Base-by-base conservation (phyloP, 768 basidiomycete species). In the Boletus insuetus region DNA sequence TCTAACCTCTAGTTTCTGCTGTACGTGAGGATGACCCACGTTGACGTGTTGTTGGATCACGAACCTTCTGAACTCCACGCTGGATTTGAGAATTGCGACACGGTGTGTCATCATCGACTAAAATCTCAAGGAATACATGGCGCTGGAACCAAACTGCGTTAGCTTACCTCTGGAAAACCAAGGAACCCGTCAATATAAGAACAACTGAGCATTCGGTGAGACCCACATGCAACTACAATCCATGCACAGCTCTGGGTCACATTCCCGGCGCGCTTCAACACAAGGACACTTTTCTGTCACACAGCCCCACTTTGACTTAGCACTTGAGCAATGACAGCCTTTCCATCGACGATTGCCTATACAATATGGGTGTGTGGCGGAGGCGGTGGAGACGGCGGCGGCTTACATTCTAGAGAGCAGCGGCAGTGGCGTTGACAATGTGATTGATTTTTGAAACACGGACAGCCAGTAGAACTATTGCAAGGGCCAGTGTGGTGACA, bases 181-280 rank as follows among this genome's bases (percentile, higher is more conserved):
- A 49, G 2, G 6, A 29, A 48, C 17, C 6, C 14, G 6, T 64
- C 13, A 53, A 20, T 11, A 42, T 37, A 22, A 12, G 26, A 11
- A n/a, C 19, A 14, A 39, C 5, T 11, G 7, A 17, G 16, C 9
- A 22, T 35, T 17, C 38, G 39, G 29, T 26, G 37, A 47, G 19
- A 71, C 77, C 59, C 42, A 84, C 83, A 65, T 77, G 51, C 78
- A 73, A 56, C 74, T 70, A 63, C 86, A 86, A 13, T 71, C 71
- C 12, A 61, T 7, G 56, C 89, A 91, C 10, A 87, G 54, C 35
- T 83, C 82, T 3, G 86, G 85, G 66, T 89, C 86, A 55, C 89
- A 91, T 65, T 90, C 89, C 35, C 82, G 74, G 10, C 71, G 63
- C 0, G 75, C 71, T 20, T 60, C 67, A 46, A 69, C 73, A 63